Evolutionary conservation across 1,284 basidiomycete species (phyloP).

Genomic region (Pseudozyma hubeiensis): DNA sequence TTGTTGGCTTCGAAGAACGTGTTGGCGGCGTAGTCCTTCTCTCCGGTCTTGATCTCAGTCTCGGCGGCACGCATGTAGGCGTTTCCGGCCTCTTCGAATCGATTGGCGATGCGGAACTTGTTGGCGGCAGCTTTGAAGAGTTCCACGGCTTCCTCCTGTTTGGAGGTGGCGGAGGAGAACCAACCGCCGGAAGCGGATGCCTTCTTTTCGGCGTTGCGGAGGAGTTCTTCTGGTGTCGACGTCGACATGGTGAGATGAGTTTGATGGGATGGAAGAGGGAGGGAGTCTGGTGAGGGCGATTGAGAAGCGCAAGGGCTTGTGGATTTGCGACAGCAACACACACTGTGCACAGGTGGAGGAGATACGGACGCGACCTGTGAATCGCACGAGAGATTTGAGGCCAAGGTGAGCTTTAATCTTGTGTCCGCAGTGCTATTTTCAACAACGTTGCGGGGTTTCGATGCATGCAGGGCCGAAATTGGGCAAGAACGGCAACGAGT

Average conservation of each 20-base stretch:
- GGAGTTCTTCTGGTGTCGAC: conserved; percentile 70
- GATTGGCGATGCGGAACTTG: conserved; percentile 92
- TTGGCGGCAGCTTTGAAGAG: conserved; percentile 94
- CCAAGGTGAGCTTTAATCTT: too few species aligned
- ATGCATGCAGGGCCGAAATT: too few species aligned
- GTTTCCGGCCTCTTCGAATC: conserved; percentile 89
- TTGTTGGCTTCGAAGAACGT: conserved; percentile 68
- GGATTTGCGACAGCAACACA: too few species aligned
- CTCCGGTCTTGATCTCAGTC: conserved; percentile 63
- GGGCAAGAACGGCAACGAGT: too few species aligned
- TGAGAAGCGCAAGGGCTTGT: too few species aligned
- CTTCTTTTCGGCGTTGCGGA: conserved; percentile 93
- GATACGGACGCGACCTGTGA: not conserved
- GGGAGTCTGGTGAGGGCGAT: not conserved
- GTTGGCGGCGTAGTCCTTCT: conserved; percentile 67
- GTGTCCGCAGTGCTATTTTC: too few species aligned
- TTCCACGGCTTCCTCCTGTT: conserved; percentile 85
- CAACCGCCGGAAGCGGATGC: conserved; percentile 80
- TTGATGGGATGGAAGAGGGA: too few species aligned
- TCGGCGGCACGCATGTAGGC: conserved; percentile 66
- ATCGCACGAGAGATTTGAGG: too few species aligned
- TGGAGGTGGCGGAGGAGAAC: conserved; percentile 61
- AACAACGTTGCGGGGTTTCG: too few species aligned
- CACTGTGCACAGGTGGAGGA: not conserved
- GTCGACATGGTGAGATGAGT: conserved; percentile 47